Percentiles rank a stretch among this genome's conserved stretches.
Evolutionary conservation across 2,329 filamentous ascomycete genomes (phyloP).

Genomic region (Passalora sequoiae): DNA sequence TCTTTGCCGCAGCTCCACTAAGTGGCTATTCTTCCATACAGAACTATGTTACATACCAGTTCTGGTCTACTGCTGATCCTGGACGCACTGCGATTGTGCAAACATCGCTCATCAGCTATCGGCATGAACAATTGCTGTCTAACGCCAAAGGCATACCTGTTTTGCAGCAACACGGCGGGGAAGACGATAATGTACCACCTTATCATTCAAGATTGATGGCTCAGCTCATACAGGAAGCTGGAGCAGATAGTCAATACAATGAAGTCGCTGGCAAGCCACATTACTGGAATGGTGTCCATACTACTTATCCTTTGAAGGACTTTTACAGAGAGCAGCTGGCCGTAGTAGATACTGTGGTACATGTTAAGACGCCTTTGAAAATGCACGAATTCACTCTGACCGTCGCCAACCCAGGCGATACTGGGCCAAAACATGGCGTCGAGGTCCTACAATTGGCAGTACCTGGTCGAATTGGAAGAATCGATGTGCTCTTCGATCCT

Average conservation of each 20-base stretch:
- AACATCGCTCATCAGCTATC: conserved; percentile 48
- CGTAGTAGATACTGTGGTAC: conserved; percentile 11
- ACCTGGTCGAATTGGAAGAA: conserved; percentile 48
- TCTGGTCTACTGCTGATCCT: conserved; percentile 54
- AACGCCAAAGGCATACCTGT: conserved; percentile 52
- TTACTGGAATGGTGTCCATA: conserved; percentile 54
- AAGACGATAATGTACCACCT: conserved; percentile 55
- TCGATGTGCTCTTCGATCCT: conserved; percentile 38
- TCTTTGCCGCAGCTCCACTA: conserved; percentile 53
- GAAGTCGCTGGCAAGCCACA: conserved; percentile 49
- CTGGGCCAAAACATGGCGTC: conserved; percentile 49
- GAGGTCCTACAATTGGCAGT: conserved; percentile 46
- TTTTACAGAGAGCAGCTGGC: conserved; percentile 45
- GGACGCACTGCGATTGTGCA: conserved; percentile 45
- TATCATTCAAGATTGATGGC: conserved; percentile 54
- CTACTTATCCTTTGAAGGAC: conserved; percentile 43
- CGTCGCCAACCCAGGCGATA: conserved; percentile 50
- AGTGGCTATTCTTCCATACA: conserved; percentile 57
- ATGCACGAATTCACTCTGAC: conserved; percentile 44
- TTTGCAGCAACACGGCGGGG: conserved; percentile 52
- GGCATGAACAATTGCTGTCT: conserved; percentile 50
- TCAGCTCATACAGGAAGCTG: conserved; percentile 43
- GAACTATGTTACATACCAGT: conserved; percentile 53
- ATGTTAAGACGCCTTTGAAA: conserved; percentile 19
- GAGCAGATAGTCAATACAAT: conserved; percentile 42